Base-by-base conservation (phyloP, 176 grass and related monocot genomes). In the Phoenix roebelenii region DNA sequence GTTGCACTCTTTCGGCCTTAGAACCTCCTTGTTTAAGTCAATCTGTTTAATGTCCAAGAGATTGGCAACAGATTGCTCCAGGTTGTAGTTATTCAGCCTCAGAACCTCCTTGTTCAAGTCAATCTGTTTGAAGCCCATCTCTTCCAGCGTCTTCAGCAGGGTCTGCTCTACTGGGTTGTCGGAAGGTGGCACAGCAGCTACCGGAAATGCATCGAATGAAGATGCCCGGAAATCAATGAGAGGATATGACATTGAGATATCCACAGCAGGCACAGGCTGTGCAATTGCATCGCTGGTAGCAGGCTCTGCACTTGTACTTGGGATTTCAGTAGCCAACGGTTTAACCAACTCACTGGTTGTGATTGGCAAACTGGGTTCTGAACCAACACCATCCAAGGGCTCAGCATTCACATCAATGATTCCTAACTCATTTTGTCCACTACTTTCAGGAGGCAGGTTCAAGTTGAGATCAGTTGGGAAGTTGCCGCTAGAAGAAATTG, bases 51-150 rank as follows among this genome's bases (percentile, higher is more conserved):
- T 5, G 5, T 30, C 28, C 28, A 70, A 85, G 3, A 97, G 84
- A 59, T 97, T 84, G 23, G 66, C 56, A 3, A 91, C 22, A 58
- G 78, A 83, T 49, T 80, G 67, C 51, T 85, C 81, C 59, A 97
- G 22, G 49, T 91, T 58, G 17, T 91, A 88, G 35, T 83, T 69
- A 16, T 97, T 91, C 68, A 64, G 56, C 75, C 80, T 76, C 18
- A 96, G 80, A 50, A 96, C 61, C 55, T 96, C 72, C 68, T 85
- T 96, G 78, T 96, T 96, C 58, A 96, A 74, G 22, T 87, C 83
- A 62, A 59, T 51, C 50, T 85, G 74, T 61, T 53, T 66, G 25
- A 96, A 96, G 51, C 91, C 91, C 77, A 90, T 84, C 4, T 67
- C 53, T 73, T 72, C 78, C 24, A 96, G 75, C 62, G 82, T 77